Evolutionary conservation across 441 rosid genomes (phyloP).

Genomic region (Populus hybrid): DNA sequence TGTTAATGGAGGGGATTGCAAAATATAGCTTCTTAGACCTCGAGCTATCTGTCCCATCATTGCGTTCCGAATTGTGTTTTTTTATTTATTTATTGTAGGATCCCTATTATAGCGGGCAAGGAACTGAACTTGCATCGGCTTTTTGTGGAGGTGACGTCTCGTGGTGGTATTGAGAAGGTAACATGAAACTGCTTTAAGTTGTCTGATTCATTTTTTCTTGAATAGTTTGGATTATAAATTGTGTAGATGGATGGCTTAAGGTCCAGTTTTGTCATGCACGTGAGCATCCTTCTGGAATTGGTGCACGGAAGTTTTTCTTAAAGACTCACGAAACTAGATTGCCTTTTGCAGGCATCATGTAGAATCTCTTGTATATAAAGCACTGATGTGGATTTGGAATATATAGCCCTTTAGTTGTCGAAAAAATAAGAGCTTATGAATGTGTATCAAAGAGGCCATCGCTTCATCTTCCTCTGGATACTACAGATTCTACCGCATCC

Average conservation of each 20-base stretch:
- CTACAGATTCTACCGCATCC: background rate
- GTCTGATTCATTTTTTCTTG: background rate
- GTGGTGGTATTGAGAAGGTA: slow-evolving; percentile 96
- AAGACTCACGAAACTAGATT: background rate
- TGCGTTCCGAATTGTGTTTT: slow-evolving; percentile 9
- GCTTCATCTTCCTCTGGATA: background rate
- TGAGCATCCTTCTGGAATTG: background rate
- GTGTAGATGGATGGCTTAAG: background rate
- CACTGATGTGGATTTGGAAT: no score
- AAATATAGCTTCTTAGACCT: background rate
- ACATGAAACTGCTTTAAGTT: background rate
- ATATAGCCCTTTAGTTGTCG: no score
- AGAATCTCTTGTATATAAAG: no score
- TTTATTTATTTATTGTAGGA: slow-evolving; percentile 40
- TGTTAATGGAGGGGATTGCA: background rate
- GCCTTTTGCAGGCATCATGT: background rate
- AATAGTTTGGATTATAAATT: background rate
- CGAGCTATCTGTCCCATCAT: background rate
- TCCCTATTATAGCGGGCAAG: slow-evolving; percentile 87
- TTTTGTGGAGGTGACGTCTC: slow-evolving; percentile 87
- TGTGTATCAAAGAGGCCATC: no score
- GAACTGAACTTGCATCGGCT: slow-evolving; percentile 88
- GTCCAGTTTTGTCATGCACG: background rate
- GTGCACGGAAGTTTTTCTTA: background rate
- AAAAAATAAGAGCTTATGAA: no score